Evolutionary conservation across 352 stramenopile species (phyloP).

Genomic region (Bremia lactucae): DNA sequence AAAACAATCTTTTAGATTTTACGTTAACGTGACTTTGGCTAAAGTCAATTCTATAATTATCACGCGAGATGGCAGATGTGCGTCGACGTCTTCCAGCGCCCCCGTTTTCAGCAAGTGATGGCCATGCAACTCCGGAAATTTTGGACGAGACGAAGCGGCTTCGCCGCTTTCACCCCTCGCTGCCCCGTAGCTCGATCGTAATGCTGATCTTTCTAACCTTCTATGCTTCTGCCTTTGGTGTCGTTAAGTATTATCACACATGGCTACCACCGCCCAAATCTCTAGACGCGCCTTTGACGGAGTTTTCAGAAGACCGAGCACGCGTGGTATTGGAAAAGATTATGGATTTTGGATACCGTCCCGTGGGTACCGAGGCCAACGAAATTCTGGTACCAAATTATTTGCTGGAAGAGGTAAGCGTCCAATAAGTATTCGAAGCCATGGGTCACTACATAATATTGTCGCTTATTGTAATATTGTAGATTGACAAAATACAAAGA

Average conservation of each 20-base stretch:
- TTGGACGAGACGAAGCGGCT: slow-evolving; percentile 2
- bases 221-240: slow-evolving; percentile 23
- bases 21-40: too few relatives aligned
- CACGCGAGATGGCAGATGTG: slow-evolving; percentile 15
- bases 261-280: slow-evolving; percentile 40
- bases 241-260: slow-evolving; percentile 35
- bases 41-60: too few relatives aligned
- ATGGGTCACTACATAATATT: slow-evolving; percentile 13
- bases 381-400: slow-evolving; percentile 53
- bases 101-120: not conserved
- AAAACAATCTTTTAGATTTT: too few relatives aligned
- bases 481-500: slow-evolving; percentile 47
- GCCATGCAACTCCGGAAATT: not conserved
- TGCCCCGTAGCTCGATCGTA: slow-evolving; percentile 17
- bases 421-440: too few relatives aligned
- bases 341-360: slow-evolving; percentile 63
- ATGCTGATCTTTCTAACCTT: slow-evolving; percentile 36
- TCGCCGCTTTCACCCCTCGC: slow-evolving; percentile 10
- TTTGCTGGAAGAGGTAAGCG: slow-evolving; percentile 32
- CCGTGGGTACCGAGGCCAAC: slow-evolving; percentile 51
- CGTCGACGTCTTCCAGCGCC: slow-evolving; percentile 13
- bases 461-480: slow-evolving; percentile 1
- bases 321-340: slow-evolving; percentile 50
- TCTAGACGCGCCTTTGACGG: slow-evolving; percentile 20
- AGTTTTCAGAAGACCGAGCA: slow-evolving; percentile 51